phyloP scores from a whole-genome alignment of 1,139 yeast species.

The Taphrina wiesneri region DNA sequence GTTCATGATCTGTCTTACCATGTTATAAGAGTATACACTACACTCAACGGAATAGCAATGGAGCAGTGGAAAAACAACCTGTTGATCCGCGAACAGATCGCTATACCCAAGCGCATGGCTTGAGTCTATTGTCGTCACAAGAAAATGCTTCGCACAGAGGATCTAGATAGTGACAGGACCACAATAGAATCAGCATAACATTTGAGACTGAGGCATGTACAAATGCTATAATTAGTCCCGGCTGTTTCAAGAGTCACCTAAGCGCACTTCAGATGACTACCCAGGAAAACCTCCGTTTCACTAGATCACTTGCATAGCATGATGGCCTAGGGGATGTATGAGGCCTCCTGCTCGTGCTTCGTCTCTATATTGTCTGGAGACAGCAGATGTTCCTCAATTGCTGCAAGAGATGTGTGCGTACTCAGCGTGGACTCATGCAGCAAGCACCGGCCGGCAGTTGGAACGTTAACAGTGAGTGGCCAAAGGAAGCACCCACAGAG shows the following conservation, averaged over 20 bases:
- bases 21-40: conserved; percentile 22
- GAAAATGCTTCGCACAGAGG: not conserved
- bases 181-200: not conserved
- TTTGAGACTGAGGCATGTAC: not conserved
- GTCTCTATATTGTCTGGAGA: too few species aligned
- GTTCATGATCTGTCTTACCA: conserved; percentile 1
- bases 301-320: not conserved
- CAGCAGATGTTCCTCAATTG: too few species aligned
- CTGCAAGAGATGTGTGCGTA: too few species aligned
- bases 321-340: not conserved
- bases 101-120: not conserved
- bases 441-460: too few species aligned
- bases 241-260: not conserved
- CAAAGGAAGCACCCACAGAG: too few species aligned
- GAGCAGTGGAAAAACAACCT: conserved; percentile 7
- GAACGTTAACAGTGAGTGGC: too few species aligned
- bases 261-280: too few species aligned
- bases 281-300: too few species aligned
- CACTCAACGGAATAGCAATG: conserved; percentile 16
- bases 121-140: not conserved
- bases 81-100: conserved; percentile 10
- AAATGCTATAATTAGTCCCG: not conserved
- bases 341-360: too few species aligned
- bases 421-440: too few species aligned
- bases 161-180: not conserved